Evolutionary conservation across 352 stramenopile species (phyloP).

Genomic region (Globisporangium cylindrosporum): DNA sequence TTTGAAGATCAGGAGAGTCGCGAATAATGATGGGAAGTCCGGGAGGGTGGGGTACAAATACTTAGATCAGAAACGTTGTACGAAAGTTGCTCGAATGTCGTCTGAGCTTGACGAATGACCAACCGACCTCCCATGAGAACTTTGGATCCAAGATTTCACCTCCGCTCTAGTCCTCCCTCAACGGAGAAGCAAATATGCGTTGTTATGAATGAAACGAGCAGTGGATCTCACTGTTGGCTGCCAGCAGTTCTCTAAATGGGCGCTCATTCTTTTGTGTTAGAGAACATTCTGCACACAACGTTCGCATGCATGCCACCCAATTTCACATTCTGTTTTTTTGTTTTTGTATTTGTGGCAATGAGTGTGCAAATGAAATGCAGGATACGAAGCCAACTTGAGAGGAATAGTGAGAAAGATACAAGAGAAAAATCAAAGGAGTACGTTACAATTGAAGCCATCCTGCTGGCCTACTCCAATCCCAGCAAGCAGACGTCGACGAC

Average conservation of each 20-base stretch:
- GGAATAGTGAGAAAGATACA: not conserved
- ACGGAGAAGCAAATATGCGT: not conserved
- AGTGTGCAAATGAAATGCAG: not conserved
- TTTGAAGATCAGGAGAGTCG: not conserved
- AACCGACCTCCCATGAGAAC: not conserved
- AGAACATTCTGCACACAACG: too few species aligned
- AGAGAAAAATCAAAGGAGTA: not conserved
- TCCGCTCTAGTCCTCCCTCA: not conserved
- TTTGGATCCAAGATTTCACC: not conserved
- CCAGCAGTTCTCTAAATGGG: too few species aligned
- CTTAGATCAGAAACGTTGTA: not conserved
- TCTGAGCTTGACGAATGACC: not conserved
- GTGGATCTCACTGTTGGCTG: too few species aligned
- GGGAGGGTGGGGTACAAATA: not conserved
- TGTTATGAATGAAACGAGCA: not conserved
- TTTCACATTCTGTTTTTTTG: too few species aligned
- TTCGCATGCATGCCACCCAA: too few species aligned
- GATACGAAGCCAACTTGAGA: not conserved
- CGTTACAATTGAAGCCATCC: not conserved
- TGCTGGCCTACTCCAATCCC: not conserved
- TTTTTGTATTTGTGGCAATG: too few species aligned
- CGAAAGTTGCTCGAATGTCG: not conserved
- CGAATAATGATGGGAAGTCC: not conserved
- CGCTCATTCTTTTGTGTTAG: too few species aligned
- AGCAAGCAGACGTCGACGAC: conserved; percentile 37